These are phyloP conservation scores for Paracorniculantispora psalliotae DNA, from an alignment of 2,329 filamentous ascomycete genomes.

Conservation along the genomic window DNA sequence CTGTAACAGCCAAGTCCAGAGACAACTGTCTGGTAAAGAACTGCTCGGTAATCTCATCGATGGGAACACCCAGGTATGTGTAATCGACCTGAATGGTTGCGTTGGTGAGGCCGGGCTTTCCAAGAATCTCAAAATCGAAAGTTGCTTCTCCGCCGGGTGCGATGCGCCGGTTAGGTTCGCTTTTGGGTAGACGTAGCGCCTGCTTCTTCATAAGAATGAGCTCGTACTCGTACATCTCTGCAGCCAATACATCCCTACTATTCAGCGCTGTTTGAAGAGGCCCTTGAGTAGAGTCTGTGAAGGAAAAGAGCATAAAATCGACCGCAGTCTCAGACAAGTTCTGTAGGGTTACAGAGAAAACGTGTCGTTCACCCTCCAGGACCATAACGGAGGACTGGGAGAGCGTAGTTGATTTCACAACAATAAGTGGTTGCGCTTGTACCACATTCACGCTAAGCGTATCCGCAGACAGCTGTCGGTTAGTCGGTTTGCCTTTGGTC, in stretches of 20 bases:
- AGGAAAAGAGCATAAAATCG: slow-evolving; percentile 82
- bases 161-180: slow-evolving; percentile 55
- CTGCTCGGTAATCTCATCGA: slow-evolving; percentile 61
- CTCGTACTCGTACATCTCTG: slow-evolving; percentile 83
- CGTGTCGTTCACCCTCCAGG: slow-evolving; percentile 78
- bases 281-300: slow-evolving; percentile 79
- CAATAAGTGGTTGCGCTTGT: slow-evolving; percentile 68
- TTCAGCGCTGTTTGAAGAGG: slow-evolving; percentile 69
- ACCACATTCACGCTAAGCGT: slow-evolving; percentile 69
- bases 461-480: slow-evolving; percentile 41
- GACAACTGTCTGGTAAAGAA: slow-evolving; percentile 84
- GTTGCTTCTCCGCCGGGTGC: slow-evolving; percentile 60
- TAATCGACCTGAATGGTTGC: slow-evolving; percentile 83
- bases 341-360: slow-evolving; percentile 72
- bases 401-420: slow-evolving; percentile 70
- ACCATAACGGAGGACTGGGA: slow-evolving; percentile 87
- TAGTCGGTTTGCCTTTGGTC: slow-evolving; percentile 32
- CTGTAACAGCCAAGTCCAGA: slow-evolving; percentile 77
- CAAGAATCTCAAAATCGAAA: slow-evolving; percentile 80
- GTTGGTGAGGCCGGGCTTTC: slow-evolving; percentile 76
- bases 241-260: slow-evolving; percentile 70
- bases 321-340: slow-evolving; percentile 74
- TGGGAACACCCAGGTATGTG: slow-evolving; percentile 67
- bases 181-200: slow-evolving; percentile 54
- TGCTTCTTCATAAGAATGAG: slow-evolving; percentile 70